These are phyloP conservation scores for Aschersonia sp. DNA, from an alignment of 2,329 filamentous ascomycete genomes.

Conservation along the genomic window DNA sequence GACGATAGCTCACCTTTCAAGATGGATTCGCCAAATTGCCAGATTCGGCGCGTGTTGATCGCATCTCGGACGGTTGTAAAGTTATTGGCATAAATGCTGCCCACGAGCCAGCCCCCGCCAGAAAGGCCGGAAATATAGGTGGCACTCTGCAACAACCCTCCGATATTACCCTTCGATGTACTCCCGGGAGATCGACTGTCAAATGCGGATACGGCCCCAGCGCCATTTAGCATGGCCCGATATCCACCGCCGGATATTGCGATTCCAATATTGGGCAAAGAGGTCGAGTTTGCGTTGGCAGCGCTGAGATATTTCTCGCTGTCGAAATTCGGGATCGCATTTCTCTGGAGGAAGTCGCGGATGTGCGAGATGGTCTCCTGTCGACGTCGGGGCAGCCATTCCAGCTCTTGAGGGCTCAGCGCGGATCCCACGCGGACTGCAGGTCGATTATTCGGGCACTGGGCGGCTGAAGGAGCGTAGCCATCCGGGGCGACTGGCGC, in stretches of 20 bases:
- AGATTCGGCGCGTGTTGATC: constrained; percentile 19
- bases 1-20: constrained; percentile 12
- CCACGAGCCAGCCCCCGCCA: constrained; percentile 72
- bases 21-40: constrained; percentile 26
- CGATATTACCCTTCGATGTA: constrained; percentile 45
- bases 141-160: constrained; percentile 64
- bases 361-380: constrained; percentile 61
- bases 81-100: constrained; percentile 73
- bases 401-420: constrained; percentile 55
- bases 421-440: constrained; percentile 44
- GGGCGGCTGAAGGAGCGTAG: constrained; percentile 54
- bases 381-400: constrained; percentile 60
- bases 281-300: constrained; percentile 12
- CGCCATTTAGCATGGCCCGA: constrained; percentile 69
- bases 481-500: constrained; percentile 16
- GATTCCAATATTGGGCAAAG: constrained; percentile 49
- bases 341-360: constrained; percentile 53
- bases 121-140: constrained; percentile 74
- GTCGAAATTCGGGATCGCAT: constrained; percentile 64
- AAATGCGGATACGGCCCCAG: constrained; percentile 64
- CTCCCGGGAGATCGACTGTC: constrained; percentile 49
- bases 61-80: constrained; percentile 44
- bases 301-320: constrained; percentile 50
- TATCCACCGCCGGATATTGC: constrained; percentile 76
- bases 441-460: constrained; percentile 55